Evolutionary conservation across 192 early-diverging fungal genomes (phyloP), one percentile per base, ranked within the genome.

Genomic region (Linnemannia exigua): DNA sequence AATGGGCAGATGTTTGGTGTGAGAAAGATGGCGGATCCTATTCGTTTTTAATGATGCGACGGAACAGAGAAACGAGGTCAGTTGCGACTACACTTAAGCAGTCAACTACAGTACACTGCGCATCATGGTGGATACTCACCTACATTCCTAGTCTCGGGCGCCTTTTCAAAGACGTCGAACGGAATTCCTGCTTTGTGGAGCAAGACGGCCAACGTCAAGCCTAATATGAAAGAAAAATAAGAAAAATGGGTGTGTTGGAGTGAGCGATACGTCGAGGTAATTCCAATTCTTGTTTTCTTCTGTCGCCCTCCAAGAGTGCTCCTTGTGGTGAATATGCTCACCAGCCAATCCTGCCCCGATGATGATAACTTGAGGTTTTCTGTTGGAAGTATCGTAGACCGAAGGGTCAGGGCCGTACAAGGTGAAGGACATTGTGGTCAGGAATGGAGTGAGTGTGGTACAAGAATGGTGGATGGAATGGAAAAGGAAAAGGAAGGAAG

Each of bases 1-100:
- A 75, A 19, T 2, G 74, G 74, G n/a, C 35, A 54, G 14, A 75
- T 36, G n/a, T 74, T 75, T 38, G 61, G 58, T 14, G 54, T 52
- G 11, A 66, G 36, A 12, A 37, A 75, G 5, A 75, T 3, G n/a
- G 54, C 66, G 28, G 61, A 31, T 6, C 75, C 71, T 73, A 73
- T n/a, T n/a, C n/a, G n/a, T n/a, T n/a, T n/a, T n/a, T n/a, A n/a
- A n/a, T n/a, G n/a, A n/a, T n/a, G n/a, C n/a, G n/a, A n/a, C n/a
- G n/a, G n/a, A n/a, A n/a, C n/a, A n/a, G n/a, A n/a, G n/a, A n/a
- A n/a, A n/a, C n/a, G n/a, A n/a, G n/a, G n/a, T n/a, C n/a, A n/a
- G n/a, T n/a, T n/a, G n/a, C n/a, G n/a, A n/a, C n/a, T n/a, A n/a
- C n/a, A n/a, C 9, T 44, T 6, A 44, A 44, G 9, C 41, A 44